Conservation (phyloP, 73 alveolate genomes). For the Stentor roeselii region DNA sequence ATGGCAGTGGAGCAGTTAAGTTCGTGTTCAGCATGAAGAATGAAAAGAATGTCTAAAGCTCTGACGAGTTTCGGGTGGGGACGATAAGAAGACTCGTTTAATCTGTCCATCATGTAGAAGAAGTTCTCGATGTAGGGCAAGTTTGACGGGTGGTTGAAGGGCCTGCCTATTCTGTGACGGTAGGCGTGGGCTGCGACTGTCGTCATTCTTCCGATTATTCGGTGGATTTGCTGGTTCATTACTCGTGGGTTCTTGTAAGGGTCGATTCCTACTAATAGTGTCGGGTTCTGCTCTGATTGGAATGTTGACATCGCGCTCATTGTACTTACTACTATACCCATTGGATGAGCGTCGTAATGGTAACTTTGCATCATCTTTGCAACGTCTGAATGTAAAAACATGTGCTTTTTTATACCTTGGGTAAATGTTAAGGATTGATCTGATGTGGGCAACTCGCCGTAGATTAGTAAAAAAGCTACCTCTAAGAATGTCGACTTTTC, state of each 20-base stretch:
- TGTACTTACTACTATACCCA: slow-evolving; percentile 89
- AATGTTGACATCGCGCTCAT: slow-evolving; percentile 81
- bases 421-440: slow-evolving; percentile 45
- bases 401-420: neutral
- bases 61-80: slow-evolving; percentile 79
- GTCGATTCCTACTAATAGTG: slow-evolving; percentile 62
- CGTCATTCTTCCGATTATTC: slow-evolving; percentile 69
- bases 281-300: slow-evolving; percentile 93
- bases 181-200: slow-evolving; percentile 74
- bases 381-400: slow-evolving; percentile 18
- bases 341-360: slow-evolving; percentile 93
- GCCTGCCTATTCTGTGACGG: slow-evolving; percentile 81
- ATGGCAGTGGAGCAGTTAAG: slow-evolving; percentile 91
- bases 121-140: slow-evolving; percentile 83
- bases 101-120: slow-evolving; percentile 81
- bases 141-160: slow-evolving; percentile 61
- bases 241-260: slow-evolving; percentile 50
- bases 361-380: slow-evolving; percentile 62
- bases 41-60: slow-evolving; percentile 85
- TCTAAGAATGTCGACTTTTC: slow-evolving; percentile 82
- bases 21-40: slow-evolving; percentile 93
- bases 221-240: slow-evolving; percentile 62
- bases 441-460: slow-evolving; percentile 88
- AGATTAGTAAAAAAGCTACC: slow-evolving; percentile 76
- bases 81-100: slow-evolving; percentile 49